Evolutionary conservation across 129 eudicot species (phyloP).

Genomic region (Tanacetum coccineum): DNA sequence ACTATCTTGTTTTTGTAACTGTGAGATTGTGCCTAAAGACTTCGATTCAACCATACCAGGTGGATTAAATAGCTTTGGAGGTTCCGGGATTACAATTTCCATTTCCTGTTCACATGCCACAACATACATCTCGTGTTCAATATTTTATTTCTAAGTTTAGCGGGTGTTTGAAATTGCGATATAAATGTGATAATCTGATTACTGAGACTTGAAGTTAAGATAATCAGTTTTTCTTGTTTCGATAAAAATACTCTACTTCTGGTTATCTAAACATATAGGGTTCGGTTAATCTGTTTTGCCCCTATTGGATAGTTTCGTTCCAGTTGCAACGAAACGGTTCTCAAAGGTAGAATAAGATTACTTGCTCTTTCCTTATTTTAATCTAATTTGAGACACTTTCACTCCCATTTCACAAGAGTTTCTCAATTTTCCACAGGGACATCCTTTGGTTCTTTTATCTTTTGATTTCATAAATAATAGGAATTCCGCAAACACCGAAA

Average conservation of each 20-base stretch:
- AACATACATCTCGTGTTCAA: slow-evolving; percentile 2
- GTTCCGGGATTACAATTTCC: slow-evolving; percentile 65
- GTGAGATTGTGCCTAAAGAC: slow-evolving; percentile 49
- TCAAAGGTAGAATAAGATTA: no score
- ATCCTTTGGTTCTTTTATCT: no score
- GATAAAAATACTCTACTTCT: not conserved
- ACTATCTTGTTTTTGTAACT: slow-evolving; percentile 72
- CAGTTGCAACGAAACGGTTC: no score
- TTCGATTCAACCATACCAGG: slow-evolving; percentile 79
- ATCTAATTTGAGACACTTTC: no score
- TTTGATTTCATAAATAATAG: not conserved
- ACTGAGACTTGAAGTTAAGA: not conserved
- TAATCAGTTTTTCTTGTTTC: not conserved
- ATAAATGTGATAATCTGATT: not conserved
- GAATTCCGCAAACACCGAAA: no score
- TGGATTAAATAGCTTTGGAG: slow-evolving; percentile 40
- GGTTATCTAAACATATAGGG: not conserved
- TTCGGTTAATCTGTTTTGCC: no score
- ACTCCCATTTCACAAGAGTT: no score
- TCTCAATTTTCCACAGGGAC: no score
- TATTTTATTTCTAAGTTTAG: slow-evolving; percentile 1
- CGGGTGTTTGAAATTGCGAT: not conserved
- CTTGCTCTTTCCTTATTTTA: no score
- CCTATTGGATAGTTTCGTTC: no score
- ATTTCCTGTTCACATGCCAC: slow-evolving; percentile 46